Evolutionary conservation across 345 rosid genomes (phyloP).

Genomic region (Corymbia maculata): DNA sequence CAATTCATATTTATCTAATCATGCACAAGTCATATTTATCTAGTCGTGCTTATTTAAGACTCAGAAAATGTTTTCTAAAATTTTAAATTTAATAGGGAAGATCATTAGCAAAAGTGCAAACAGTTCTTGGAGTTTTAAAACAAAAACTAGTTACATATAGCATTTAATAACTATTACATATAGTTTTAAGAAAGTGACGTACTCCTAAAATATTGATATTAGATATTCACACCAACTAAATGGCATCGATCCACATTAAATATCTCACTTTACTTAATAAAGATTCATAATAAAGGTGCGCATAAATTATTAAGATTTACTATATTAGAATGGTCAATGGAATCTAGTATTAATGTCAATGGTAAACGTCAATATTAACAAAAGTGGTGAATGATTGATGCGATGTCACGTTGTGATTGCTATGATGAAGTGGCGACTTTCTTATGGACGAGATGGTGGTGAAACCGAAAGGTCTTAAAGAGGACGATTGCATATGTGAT

Average conservation of each 20-base stretch:
- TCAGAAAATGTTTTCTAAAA: neutral
- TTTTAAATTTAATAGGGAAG: neutral
- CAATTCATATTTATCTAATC: neutral
- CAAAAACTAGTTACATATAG: neutral
- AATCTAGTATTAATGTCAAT: neutral
- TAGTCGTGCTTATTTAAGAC: neutral
- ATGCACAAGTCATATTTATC: neutral
- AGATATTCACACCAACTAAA: neutral
- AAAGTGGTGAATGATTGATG: neutral
- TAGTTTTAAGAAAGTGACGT: neutral
- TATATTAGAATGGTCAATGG: neutral
- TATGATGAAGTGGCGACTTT: neutral
- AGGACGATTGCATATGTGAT: neutral
- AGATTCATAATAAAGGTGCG: neutral
- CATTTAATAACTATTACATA: neutral
- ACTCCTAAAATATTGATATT: neutral
- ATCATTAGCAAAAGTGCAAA: neutral
- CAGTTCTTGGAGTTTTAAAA: neutral
- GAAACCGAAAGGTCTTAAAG: neutral
- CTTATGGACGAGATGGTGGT: neutral
- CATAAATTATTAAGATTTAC: neutral
- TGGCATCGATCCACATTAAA: neutral
- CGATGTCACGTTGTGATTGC: neutral
- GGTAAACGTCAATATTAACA: accelerated
- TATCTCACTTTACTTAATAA: neutral